Evolutionary conservation across 1,284 basidiomycete species (phyloP).

Genomic region (Megacollybia platyphylla): DNA sequence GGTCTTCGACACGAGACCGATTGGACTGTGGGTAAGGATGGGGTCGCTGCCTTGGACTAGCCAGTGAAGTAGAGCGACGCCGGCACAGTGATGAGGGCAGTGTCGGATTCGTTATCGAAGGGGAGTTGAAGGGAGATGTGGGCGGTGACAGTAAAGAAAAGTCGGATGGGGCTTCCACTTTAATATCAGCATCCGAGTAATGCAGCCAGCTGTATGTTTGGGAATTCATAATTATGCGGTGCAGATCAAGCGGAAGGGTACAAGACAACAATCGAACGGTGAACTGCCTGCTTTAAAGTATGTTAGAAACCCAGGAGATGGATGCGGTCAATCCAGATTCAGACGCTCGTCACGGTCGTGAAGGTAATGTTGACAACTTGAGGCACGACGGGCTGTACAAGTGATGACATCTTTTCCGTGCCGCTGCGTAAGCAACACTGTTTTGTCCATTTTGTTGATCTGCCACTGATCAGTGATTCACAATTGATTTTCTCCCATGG

Average conservation of each 20-base stretch:
- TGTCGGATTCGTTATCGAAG: constrained; percentile 7
- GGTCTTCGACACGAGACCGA: constrained; percentile 14
- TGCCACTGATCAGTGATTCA: constrained; percentile 1
- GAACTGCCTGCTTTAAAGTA: constrained; percentile 11
- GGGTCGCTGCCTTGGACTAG: constrained; percentile 17
- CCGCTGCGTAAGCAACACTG: not conserved
- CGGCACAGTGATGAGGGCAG: constrained; percentile 11
- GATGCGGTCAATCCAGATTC: constrained; percentile 11
- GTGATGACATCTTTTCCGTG: constrained; percentile 9
- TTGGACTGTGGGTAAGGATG: constrained; percentile 19
- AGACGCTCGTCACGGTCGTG: constrained; percentile 13
- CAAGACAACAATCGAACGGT: constrained; percentile 11
- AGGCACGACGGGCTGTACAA: constrained; percentile 18
- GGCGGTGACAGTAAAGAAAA: constrained; percentile 24
- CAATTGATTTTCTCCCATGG: not conserved
- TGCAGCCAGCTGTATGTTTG: constrained; percentile 17
- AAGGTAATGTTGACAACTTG: constrained; percentile 16
- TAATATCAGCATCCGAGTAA: constrained; percentile 22
- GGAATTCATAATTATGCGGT: constrained; percentile 28
- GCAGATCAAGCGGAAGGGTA: constrained; percentile 19
- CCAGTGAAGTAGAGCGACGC: constrained; percentile 18
- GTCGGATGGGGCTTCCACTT: constrained; percentile 29
- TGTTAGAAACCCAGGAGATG: constrained; percentile 21
- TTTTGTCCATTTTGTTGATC: not conserved
- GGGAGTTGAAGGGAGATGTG: constrained; percentile 16